phyloP scores from a whole-genome alignment of 2,329 filamentous ascomycete genomes.

The Fusarium poae region DNA sequence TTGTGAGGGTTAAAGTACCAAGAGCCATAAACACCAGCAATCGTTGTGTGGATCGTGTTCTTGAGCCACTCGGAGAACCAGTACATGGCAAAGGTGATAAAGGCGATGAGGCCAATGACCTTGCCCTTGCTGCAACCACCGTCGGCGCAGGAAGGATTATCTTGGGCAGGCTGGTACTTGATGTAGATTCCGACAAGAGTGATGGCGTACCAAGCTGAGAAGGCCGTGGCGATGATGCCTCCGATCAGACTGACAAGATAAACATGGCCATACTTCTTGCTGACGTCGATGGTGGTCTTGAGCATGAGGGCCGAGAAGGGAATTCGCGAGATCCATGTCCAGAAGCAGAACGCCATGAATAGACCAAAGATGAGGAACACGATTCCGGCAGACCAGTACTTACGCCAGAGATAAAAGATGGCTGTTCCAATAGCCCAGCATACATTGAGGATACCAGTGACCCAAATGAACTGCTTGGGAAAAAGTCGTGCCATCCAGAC shows the following conservation, averaged over 20 bases:
- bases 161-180: constrained; percentile 76
- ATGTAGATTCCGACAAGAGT: constrained; percentile 90
- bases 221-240: constrained; percentile 79
- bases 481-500: constrained; percentile 81
- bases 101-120: constrained; percentile 86
- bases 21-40: constrained; percentile 89
- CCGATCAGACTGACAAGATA: constrained; percentile 88
- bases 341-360: constrained; percentile 86
- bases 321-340: constrained; percentile 89
- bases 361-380: constrained; percentile 83
- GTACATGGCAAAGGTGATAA: constrained; percentile 91
- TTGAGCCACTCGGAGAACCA: constrained; percentile 96
- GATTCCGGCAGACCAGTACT: constrained; percentile 86
- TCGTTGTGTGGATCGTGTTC: constrained; percentile 89
- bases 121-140: constrained; percentile 79
- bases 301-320: constrained; percentile 94
- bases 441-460: constrained; percentile 90
- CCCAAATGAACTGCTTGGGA: constrained; percentile 93
- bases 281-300: constrained; percentile 85
- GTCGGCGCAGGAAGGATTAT: constrained; percentile 66
- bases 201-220: constrained; percentile 87
- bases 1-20: constrained; percentile 87
- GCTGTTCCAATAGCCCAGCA: constrained; percentile 86
- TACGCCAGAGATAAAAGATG: constrained; percentile 83
- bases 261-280: constrained; percentile 85